Percentiles rank a stretch among this genome's conserved stretches.
Evolutionary conservation across 176 grass and related monocot species (phyloP).

Genomic region (Carex kokanica): DNA sequence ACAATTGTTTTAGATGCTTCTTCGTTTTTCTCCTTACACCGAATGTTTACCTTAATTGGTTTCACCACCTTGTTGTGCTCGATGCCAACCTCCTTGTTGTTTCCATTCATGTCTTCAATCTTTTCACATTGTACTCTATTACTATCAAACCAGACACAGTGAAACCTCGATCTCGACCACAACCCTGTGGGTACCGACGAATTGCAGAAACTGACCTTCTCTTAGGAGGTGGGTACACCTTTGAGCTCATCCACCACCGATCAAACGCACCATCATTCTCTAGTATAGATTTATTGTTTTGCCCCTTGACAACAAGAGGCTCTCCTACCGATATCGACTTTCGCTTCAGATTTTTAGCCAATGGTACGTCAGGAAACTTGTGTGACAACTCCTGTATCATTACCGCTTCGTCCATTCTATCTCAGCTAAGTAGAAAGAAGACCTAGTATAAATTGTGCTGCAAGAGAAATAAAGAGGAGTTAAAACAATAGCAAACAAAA

Average conservation of each 20-base stretch:
- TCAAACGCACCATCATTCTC: neutral
- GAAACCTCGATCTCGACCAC: neutral
- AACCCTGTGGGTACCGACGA: neutral
- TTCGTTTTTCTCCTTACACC: neutral
- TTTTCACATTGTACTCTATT: neutral
- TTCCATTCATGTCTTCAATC: neutral
- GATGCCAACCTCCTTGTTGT: neutral
- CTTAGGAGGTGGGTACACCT: slow-evolving; percentile 8
- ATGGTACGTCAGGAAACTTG: neutral
- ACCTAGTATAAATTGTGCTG: neutral
- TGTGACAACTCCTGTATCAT: neutral
- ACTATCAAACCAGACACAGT: neutral
- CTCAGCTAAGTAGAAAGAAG: neutral
- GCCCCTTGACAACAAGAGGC: neutral
- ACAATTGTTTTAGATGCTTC: neutral
- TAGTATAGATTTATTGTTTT: neutral
- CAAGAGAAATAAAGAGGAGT: neutral
- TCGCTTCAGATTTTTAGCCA: neutral
- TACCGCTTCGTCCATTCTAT: neutral
- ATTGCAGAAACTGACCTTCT: neutral
- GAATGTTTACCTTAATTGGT: neutral
- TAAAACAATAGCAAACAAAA: no score
- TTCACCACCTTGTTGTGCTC: neutral
- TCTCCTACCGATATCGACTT: neutral
- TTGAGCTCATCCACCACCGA: neutral